Evolutionary conservation across 1,139 yeast species (phyloP).

Genomic region (Protomyces pachydermus): DNA sequence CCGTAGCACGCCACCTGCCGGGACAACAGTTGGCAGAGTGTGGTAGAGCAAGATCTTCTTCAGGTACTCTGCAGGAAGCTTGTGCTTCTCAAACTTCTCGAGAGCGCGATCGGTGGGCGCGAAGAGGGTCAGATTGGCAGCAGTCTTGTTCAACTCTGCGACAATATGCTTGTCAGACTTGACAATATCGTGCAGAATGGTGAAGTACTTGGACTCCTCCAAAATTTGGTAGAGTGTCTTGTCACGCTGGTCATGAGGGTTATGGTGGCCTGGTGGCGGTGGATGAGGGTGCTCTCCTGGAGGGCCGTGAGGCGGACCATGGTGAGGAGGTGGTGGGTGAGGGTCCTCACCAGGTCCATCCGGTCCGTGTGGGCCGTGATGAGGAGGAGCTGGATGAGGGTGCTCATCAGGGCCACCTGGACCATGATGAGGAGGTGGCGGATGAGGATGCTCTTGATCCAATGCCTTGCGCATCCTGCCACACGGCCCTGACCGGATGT

Average conservation of each 20-base stretch:
- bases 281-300: conserved; percentile 4
- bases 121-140: conserved; percentile 30
- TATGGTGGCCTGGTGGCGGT: conserved; percentile 4
- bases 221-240: conserved; percentile 16
- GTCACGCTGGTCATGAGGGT: conserved; percentile 23
- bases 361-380: conserved; percentile 1
- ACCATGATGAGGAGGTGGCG: background rate
- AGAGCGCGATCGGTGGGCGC: conserved; percentile 30
- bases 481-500: background rate
- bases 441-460: background rate
- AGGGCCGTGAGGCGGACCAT: background rate
- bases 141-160: conserved; percentile 28
- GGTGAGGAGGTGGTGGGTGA: conserved; percentile 12
- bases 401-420: background rate
- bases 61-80: conserved; percentile 18
- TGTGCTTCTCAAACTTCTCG: conserved; percentile 26
- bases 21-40: conserved; percentile 22
- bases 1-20: conserved; percentile 28
- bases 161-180: conserved; percentile 28
- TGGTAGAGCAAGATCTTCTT: conserved; percentile 28
- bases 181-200: conserved; percentile 21
- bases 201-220: conserved; percentile 19
- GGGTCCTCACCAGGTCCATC: background rate
- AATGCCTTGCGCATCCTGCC: too few relatives aligned
- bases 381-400: background rate